phyloP scores from a whole-genome alignment of 2,329 filamentous ascomycete species.

The Stemphylium vesicarium region DNA sequence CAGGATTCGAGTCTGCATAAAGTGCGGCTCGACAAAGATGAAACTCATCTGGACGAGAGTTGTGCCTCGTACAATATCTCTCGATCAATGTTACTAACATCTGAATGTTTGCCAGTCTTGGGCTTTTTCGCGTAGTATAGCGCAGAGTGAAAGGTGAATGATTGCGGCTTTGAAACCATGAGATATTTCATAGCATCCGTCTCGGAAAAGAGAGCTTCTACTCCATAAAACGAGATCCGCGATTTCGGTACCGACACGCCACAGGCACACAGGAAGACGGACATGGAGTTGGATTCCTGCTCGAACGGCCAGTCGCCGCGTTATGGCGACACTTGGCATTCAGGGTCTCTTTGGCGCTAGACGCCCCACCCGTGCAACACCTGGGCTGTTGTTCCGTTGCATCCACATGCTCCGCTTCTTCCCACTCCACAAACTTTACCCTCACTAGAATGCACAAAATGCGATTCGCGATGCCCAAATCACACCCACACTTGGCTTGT shows the following conservation, averaged over 20 bases:
- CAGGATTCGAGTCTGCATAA: not conserved
- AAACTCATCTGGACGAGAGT: not conserved
- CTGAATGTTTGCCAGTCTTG: too few species aligned
- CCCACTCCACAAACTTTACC: not conserved
- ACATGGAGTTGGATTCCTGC: not conserved
- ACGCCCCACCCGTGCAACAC: not conserved
- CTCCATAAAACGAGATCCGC: not conserved
- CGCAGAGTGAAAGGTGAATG: not conserved
- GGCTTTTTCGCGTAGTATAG: not conserved
- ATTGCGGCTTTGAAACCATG: not conserved
- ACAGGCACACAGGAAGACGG: not conserved
- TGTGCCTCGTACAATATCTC: not conserved
- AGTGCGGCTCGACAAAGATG: not conserved
- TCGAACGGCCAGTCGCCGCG: not conserved
- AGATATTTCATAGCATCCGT: not conserved
- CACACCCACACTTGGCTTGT: too few species aligned
- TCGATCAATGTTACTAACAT: too few species aligned
- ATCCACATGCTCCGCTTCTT: not conserved
- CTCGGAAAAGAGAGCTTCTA: not conserved
- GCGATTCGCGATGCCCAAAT: too few species aligned
- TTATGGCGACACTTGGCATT: not conserved
- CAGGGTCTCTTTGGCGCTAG: not conserved
- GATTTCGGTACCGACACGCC: too few species aligned
- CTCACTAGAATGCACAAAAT: not conserved
- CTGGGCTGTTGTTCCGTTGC: not conserved